Base-by-base conservation (phyloP, 805 yeast species). In the Kazachstania bromeliacearum region DNA sequence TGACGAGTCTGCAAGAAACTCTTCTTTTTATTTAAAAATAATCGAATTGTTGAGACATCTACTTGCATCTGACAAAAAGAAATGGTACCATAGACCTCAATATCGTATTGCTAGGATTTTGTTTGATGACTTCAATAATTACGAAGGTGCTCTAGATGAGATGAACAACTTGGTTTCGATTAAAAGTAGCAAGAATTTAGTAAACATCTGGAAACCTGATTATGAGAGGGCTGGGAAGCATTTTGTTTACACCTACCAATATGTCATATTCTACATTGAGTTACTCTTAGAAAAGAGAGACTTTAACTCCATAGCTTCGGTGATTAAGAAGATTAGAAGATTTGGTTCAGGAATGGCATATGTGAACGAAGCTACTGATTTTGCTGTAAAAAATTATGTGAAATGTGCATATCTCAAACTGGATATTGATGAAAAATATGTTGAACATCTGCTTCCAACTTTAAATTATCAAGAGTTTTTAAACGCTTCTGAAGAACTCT, bases 191-290 rank as follows among this genome's bases (percentile, higher is more conserved):
- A 82, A 85, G 50, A 75, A 79, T 8, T 67, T 92, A 26, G 75
- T 88, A 1, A 80, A 75, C 45, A 83, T 92, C 39, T 92, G 98
- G 97, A 85, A 85, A 47, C 94, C 96, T 0, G 95, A 87, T 33
- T 57, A 68, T 47, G 98, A 94, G 55, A 62, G 94, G 15, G 92
- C 96, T 0, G 99, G 99, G 0, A 85, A 83, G 47, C 96, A 89
- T 58, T 89, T 87, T 54, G 75, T 75, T 8, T 85, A 81, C 58
- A 79, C 80, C 22, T 70, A 67, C 44, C 74, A 77, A 36, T 89
- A 92, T 51, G 71, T 84, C 16, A 55, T 63, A 32, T 81, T 79
- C 50, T 78, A 69, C 47, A 69, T 81, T 32, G 71, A 70, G 16
- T 50, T 88, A 17, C 56, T 84, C 17, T 61, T 67, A 23, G 57